Percentiles rank a stretch among this genome's conserved stretches.
Evolutionary conservation across 129 eudicot genomes (phyloP).

Genomic region (Smallanthus sonchifolius): DNA sequence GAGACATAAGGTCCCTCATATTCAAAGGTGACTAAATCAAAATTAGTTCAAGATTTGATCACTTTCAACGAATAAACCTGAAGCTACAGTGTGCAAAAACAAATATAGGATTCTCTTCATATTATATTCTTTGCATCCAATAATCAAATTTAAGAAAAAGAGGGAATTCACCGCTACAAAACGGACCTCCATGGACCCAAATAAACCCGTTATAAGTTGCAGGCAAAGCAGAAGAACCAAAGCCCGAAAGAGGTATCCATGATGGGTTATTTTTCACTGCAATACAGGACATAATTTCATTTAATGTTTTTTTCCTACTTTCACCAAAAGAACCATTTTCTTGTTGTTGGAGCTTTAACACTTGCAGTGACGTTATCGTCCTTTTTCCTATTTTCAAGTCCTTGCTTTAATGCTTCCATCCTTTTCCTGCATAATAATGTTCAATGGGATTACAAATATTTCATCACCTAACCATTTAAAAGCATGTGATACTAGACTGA

Average conservation of each 20-base stretch:
- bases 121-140: neutral
- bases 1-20: neutral
- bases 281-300: conserved; percentile 4
- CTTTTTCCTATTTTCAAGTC: conserved; percentile 68
- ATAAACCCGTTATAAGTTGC: neutral
- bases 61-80: neutral
- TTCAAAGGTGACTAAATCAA: conserved; percentile 5
- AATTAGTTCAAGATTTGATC: neutral
- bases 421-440: conserved; percentile 56
- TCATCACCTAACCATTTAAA: neutral
- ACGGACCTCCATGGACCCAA: neutral
- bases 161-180: neutral
- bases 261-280: conserved; percentile 1
- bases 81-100: neutral
- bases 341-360: conserved; percentile 33
- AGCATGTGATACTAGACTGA: neutral
- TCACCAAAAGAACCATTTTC: conserved; percentile 86
- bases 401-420: conserved; percentile 78
- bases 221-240: neutral
- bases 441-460: neutral
- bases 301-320: conserved; percentile 11
- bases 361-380: conserved; percentile 36
- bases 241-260: neutral
- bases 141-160: neutral
- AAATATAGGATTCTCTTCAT: neutral